phyloP scores from a whole-genome alignment of 1,284 basidiomycete species.

The Ustilago cynodontis region DNA sequence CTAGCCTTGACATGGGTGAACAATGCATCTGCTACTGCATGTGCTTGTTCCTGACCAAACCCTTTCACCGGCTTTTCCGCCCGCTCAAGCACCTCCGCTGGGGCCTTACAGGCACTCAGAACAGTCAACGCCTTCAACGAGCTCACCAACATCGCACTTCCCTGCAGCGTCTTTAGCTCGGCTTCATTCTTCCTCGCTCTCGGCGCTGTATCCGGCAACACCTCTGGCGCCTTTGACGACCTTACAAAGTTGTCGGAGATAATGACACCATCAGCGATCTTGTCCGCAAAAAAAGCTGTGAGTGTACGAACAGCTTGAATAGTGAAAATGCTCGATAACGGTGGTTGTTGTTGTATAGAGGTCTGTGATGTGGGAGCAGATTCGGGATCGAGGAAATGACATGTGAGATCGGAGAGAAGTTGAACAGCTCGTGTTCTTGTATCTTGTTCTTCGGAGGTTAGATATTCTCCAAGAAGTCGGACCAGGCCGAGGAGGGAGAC shows the following conservation, averaged over 20 bases:
- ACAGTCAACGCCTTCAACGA: constrained; percentile 78
- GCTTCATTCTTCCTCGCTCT: constrained; percentile 39
- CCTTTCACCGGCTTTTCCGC: constrained; percentile 72
- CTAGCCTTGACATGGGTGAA: constrained; percentile 85
- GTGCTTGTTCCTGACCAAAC: constrained; percentile 80
- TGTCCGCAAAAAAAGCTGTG: constrained; percentile 84
- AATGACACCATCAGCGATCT: constrained; percentile 82
- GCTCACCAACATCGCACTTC: constrained; percentile 62
- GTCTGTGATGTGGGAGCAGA: neutral
- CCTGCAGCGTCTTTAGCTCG: constrained; percentile 54
- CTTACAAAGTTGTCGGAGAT: constrained; percentile 57
- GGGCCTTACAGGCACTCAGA: constrained; percentile 70
- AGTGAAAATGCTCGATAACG: constrained; percentile 79
- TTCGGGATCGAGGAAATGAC: constrained; percentile 41
- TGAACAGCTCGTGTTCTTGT: constrained; percentile 81
- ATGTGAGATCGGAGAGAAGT: constrained; percentile 48
- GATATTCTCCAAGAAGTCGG: constrained; percentile 84
- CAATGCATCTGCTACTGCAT: constrained; percentile 77
- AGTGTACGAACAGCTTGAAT: constrained; percentile 81
- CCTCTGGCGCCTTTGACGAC: constrained; percentile 48
- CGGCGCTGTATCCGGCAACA: constrained; percentile 57
- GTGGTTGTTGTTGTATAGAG: constrained; percentile 72
- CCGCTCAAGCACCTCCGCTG: constrained; percentile 1
- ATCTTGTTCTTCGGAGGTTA: constrained; percentile 86
- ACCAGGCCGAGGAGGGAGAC: constrained; percentile 80